Evolutionary conservation across 768 basidiomycete species (phyloP), one percentile per base, ranked within the genome.

Genomic region (Cytidiella melzeri): DNA sequence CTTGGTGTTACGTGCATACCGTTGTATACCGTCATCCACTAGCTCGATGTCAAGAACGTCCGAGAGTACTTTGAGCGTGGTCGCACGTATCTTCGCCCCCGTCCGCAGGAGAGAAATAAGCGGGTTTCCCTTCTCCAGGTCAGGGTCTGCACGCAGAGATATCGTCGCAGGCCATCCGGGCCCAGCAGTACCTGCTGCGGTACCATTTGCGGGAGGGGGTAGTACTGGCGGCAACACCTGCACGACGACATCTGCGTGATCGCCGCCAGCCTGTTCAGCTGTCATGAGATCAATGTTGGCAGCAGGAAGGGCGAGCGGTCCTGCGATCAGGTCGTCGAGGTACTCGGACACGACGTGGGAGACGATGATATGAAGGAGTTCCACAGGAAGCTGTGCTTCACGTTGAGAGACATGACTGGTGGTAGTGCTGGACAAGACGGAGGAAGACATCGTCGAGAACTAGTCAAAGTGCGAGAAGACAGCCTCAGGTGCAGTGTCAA

Each of bases 311-410:
- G 40, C 21, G 6, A 41, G 19, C 7, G 40, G 40, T 10, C 40
- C 40, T 41, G n/a, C 40, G 21, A 41, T 41, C 9, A 41, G n/a
- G 9, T 23, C 40, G 40, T 41, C 40, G 15, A 41, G n/a, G 21
- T 41, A 23, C n/a, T 23, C 40, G n/a, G 9, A 7, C 7, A 41
- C 19, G 40, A 41, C 40, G 10, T 41, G n/a, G 7, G 40, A 7
- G 40, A 41, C 19, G 40, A 41, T 41, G 40, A 41, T 41, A 19
- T 19, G 40, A 41, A 41, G 40, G 40, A 41, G 40, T 19, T 41
- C 40, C 19, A 41, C 40, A 7, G 40, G 40, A 19, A 41, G 40
- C 21, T 19, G 9, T 34, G 30, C 9, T 34, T 34, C 15, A 15
- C 15, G n/a, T n/a, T n/a, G n/a, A n/a, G n/a, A n/a, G n/a, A n/a